A percentile compares a stretch with the other conserved stretches of the same genome.
Evolutionary conservation across 2,329 filamentous ascomycete genomes (phyloP).

Genomic region (Madurella fahalii): DNA sequence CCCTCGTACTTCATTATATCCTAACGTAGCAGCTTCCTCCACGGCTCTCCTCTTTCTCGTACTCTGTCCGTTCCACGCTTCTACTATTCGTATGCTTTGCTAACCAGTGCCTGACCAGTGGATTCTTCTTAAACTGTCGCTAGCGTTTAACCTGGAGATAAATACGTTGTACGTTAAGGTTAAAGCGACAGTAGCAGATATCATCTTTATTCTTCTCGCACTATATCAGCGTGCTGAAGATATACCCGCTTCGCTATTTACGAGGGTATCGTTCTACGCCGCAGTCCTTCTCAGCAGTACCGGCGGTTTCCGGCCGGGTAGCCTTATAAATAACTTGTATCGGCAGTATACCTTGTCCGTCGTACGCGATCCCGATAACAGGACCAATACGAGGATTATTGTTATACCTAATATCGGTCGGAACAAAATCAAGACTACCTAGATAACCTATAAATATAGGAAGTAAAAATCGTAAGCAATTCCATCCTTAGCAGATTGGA

Average conservation of each 20-base stretch:
- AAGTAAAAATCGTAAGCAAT: conserved; percentile 9
- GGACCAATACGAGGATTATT: not conserved
- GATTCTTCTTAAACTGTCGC: conserved; percentile 2
- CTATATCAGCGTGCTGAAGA: conserved; percentile 8
- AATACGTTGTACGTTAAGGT: conserved; percentile 2
- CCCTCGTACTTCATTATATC: not conserved
- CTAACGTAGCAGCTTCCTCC: conserved; percentile 3
- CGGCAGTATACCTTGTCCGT: conserved; percentile 6
- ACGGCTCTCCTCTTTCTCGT: not conserved
- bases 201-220: conserved; percentile 9
- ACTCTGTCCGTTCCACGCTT: not conserved
- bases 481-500: conserved; percentile 8
- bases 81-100: conserved; percentile 5
- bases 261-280: not conserved
- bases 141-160: conserved; percentile 1
- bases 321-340: conserved; percentile 3
- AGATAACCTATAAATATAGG: conserved; percentile 8
- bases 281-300: not conserved
- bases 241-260: conserved; percentile 6
- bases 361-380: conserved; percentile 7
- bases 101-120: conserved; percentile 7
- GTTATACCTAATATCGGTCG: conserved; percentile 2
- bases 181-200: conserved; percentile 8
- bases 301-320: conserved; percentile 5
- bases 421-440: conserved; percentile 8